Percentiles rank a stretch among this genome's conserved stretches.
phyloP scores from a whole-genome alignment of 768 basidiomycete species.

The Brasilioporus rufonigricans region DNA sequence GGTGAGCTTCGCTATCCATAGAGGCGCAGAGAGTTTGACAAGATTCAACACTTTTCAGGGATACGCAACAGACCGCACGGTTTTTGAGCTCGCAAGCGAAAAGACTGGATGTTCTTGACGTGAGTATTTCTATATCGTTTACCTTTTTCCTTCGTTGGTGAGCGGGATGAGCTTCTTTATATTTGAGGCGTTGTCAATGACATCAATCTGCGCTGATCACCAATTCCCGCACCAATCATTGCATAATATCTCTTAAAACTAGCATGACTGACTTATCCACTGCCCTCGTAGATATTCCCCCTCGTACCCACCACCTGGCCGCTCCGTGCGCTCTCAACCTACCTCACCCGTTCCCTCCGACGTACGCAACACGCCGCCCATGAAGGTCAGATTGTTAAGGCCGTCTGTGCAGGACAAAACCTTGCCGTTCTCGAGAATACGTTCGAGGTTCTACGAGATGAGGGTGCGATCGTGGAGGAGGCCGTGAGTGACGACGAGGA shows the following conservation, averaged over 20 bases:
- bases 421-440: conserved; percentile 64
- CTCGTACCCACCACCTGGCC: conserved; percentile 77
- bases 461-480: conserved; percentile 69
- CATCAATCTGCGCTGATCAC: not conserved
- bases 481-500: conserved; percentile 45
- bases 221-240: not conserved
- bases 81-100: conserved; percentile 79
- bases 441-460: conserved; percentile 56
- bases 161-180: not conserved
- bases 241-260: not conserved
- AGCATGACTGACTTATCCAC: not conserved
- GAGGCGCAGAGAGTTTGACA: not conserved
- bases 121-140: conserved; percentile 37
- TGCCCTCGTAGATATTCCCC: conserved; percentile 51
- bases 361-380: conserved; percentile 67
- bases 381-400: conserved; percentile 76
- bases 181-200: not conserved
- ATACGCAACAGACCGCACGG: conserved; percentile 56
- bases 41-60: conserved; percentile 36
- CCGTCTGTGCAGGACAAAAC: conserved; percentile 77
- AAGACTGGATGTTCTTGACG: conserved; percentile 75
- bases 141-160: not conserved
- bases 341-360: conserved; percentile 76
- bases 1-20: conserved; percentile 44
- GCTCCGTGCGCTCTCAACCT: conserved; percentile 65